Conservation (phyloP, 2,329 filamentous ascomycete species). For the Sphaerostilbella broomeana region DNA sequence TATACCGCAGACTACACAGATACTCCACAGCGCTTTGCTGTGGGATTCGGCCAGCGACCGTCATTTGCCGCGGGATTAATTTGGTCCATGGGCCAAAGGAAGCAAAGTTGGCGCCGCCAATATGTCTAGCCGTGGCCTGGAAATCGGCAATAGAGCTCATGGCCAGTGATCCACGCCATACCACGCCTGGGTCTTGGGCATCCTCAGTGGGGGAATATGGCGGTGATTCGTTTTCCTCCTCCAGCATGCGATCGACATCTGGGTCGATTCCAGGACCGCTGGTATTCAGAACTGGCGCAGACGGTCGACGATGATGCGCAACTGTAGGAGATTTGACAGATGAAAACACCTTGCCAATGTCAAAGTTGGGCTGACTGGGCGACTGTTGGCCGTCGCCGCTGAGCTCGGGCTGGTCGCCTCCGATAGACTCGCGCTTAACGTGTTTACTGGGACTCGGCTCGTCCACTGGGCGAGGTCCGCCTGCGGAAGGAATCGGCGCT, state of each 20-base stretch:
- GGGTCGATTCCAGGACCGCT: constrained; percentile 66
- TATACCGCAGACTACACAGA: constrained; percentile 78
- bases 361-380: constrained; percentile 57
- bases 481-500: constrained; percentile 25
- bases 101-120: constrained; percentile 73
- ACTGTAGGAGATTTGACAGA: constrained; percentile 69
- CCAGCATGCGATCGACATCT: constrained; percentile 82
- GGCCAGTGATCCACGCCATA: constrained; percentile 70
- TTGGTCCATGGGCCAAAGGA: constrained; percentile 63
- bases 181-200: constrained; percentile 56
- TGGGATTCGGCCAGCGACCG: constrained; percentile 73
- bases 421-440: constrained; percentile 32
- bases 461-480: constrained; percentile 14
- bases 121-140: constrained; percentile 68
- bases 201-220: constrained; percentile 78
- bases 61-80: constrained; percentile 63
- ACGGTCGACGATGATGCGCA: constrained; percentile 41
- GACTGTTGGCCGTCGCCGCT: constrained; percentile 40
- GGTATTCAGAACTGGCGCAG: constrained; percentile 38
- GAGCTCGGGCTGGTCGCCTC: constrained; percentile 27
- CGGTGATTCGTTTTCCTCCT: constrained; percentile 73
- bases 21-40: constrained; percentile 83
- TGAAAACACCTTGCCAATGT: constrained; percentile 80
- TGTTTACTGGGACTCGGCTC: constrained; percentile 16
- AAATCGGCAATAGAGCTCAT: constrained; percentile 78